Evolutionary conservation across 2,329 filamentous ascomycete species (phyloP), one percentile per base, ranked within the genome.

Genomic region (Ophiostoma angusticollis): DNA sequence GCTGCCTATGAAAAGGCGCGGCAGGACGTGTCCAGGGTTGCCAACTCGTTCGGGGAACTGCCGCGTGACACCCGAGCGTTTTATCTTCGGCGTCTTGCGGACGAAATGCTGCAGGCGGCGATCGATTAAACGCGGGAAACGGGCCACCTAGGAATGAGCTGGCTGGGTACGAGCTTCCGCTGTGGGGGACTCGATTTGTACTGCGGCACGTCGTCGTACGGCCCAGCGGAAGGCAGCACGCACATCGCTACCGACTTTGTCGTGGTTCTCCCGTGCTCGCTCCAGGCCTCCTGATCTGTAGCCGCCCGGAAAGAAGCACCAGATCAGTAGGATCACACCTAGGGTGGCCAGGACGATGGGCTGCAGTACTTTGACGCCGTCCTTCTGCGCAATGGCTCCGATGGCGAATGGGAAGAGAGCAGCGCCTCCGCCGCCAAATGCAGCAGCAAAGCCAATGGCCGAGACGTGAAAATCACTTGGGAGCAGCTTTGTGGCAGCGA

Each of bases 1-100:
- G 79, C 80, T 28, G 81, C 80, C 1, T 93, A 93, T 54, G 84
- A 93, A 54, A 85, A 82, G 50, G 83, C 81, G 0, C 68, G 86
- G 37, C 68, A 72, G 46, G 82, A 89, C 50, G 59, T 93, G 6
- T 67, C 72, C 31, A 78, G 73, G 48, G 78, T 93, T 19, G 59
- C 63, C 0, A 74, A 67, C 44, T 65, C 65, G 3, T 85, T 89
- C 52, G 67, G 70, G 28, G 71, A 65, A 9, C 47, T 89, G 21
- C 80, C 84, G 3, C 55, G 58, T 19, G 77, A 81, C 48, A 70
- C 82, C 43, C 68, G 71, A n/a, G 66, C 67, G 31, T 93, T 93
- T 52, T 93, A 93, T 58, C 54, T 93, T 25, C 62, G 73, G 45
- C 69, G 84, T 45, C 57, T 93, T 43, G 81, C 72, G 1, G 70